These are phyloP conservation scores for Salix udensis DNA, from an alignment of 345 rosid species.

Conservation along the genomic window DNA sequence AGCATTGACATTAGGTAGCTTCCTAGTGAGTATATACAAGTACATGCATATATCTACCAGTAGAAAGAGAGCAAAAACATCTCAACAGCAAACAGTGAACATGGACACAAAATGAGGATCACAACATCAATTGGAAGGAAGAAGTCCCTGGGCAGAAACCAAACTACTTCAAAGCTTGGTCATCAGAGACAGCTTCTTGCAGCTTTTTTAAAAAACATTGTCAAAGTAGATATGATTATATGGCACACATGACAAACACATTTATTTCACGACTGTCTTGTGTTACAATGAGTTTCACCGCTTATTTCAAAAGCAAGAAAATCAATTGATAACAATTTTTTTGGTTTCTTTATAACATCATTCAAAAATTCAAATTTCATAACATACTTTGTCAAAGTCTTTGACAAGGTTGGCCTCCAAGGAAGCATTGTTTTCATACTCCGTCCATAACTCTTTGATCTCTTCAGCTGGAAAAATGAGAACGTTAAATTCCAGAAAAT, in stretches of 20 bases:
- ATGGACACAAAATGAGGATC: not conserved
- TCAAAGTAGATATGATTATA: not conserved
- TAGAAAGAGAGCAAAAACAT: not conserved
- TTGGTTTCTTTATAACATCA: not conserved
- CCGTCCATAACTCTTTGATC: slow-evolving; percentile 32
- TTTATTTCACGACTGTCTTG: not conserved
- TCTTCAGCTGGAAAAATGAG: slow-evolving; percentile 26
- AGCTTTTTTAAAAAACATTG: not conserved
- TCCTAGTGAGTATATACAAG: not conserved
- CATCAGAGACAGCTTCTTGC: not conserved
- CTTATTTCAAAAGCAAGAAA: not conserved
- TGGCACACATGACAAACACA: not conserved
- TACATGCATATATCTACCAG: not conserved
- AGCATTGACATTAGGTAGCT: not conserved
- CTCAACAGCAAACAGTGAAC: not conserved
- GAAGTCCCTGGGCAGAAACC: not conserved
- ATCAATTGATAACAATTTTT: not conserved
- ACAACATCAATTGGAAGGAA: not conserved
- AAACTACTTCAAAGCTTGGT: not conserved
- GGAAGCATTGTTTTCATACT: slow-evolving; percentile 34
- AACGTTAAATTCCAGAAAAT: not conserved
- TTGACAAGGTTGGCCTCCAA: slow-evolving; percentile 33
- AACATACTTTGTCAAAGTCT: slow-evolving; percentile 27
- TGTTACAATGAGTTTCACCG: not conserved
- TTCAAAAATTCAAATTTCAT: not conserved